Percentiles rank a stretch among this genome's conserved stretches.
phyloP scores from a whole-genome alignment of 352 stramenopile genomes.

The Globisporangium alternatum region DNA sequence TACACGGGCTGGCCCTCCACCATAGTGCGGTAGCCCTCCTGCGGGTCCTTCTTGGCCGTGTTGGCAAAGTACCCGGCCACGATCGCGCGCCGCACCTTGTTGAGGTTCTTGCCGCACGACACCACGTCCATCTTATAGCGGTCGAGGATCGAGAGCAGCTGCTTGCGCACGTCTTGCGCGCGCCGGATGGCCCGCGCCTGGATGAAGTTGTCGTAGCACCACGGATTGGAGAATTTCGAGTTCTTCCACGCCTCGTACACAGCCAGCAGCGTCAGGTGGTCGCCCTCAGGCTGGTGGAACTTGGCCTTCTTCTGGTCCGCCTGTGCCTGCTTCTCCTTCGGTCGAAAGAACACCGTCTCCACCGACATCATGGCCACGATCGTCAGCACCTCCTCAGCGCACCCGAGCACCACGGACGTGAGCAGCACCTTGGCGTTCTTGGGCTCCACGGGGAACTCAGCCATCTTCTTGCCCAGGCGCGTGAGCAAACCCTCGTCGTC shows the following conservation, averaged over 20 bases:
- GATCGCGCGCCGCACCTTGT: conserved; percentile 97
- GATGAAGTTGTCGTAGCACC: conserved; percentile 99
- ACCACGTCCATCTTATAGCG: conserved; percentile 98
- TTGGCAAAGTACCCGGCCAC: conserved; percentile 99
- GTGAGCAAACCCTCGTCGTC: conserved; percentile 95
- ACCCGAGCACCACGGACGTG: conserved; percentile 96
- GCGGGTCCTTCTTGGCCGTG: conserved; percentile 98
- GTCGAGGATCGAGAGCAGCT: conserved; percentile 99
- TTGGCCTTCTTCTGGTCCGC: conserved; percentile 99
- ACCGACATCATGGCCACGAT: conserved; percentile 99
- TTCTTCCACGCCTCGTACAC: conserved; percentile 99
- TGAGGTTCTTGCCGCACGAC: conserved; percentile 95
- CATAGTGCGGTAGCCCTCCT: conserved; percentile 98
- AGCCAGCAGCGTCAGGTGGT: conserved; percentile 97
- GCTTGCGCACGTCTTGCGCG: conserved; percentile 98
- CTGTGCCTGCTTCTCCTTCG: conserved; percentile 98
- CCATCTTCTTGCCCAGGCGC: conserved; percentile 97
- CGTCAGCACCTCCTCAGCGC: conserved; percentile 98
- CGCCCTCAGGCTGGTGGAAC: conserved; percentile 98
- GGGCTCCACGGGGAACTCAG: conserved; percentile 98
- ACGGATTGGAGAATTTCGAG: conserved; percentile 97
- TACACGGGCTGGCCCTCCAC: conserved; percentile 98
- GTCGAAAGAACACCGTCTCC: conserved; percentile 98
- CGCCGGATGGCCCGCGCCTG: conserved; percentile 95
- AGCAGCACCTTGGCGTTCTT: conserved; percentile 99